A percentile compares a stretch with the other conserved stretches of the same genome.
Evolutionary conservation across 2,329 filamentous ascomycete genomes (phyloP).

Genomic region (Alternaria arbusti): DNA sequence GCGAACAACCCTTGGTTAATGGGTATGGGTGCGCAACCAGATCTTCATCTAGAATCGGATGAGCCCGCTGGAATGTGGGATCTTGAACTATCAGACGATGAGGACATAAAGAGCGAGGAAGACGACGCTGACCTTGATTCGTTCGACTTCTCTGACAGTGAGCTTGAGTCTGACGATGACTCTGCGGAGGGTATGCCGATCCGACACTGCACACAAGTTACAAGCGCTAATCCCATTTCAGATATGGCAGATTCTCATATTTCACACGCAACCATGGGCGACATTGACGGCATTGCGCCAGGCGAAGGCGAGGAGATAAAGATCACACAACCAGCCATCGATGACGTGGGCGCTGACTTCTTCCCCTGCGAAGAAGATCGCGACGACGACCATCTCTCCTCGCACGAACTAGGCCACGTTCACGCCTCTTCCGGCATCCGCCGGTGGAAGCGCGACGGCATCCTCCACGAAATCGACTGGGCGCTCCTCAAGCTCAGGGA

Average conservation of each 20-base stretch:
- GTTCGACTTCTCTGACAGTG: constrained; percentile 65
- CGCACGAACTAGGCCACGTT: constrained; percentile 79
- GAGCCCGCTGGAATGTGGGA: constrained; percentile 42
- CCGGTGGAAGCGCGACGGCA: constrained; percentile 71
- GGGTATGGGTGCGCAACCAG: constrained; percentile 46
- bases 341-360: constrained; percentile 83
- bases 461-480: constrained; percentile 95
- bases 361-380: constrained; percentile 78
- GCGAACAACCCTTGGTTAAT: constrained; percentile 44
- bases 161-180: constrained; percentile 49
- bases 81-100: constrained; percentile 62
- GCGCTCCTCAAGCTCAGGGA: constrained; percentile 82
- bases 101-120: constrained; percentile 50
- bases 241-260: constrained; percentile 36
- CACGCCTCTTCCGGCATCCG: constrained; percentile 91
- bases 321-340: constrained; percentile 89
- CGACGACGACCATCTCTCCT: constrained; percentile 78
- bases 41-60: constrained; percentile 38
- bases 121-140: constrained; percentile 42
- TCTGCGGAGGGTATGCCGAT: constrained; percentile 27
- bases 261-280: constrained; percentile 57
- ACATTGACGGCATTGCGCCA: constrained; percentile 78
- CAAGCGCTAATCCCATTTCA: neutral
- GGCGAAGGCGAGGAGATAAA: constrained; percentile 78
- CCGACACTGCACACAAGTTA: neutral